phyloP scores from a whole-genome alignment of 2,329 filamentous ascomycete species.

The Sporothrix schenckii region DNA sequence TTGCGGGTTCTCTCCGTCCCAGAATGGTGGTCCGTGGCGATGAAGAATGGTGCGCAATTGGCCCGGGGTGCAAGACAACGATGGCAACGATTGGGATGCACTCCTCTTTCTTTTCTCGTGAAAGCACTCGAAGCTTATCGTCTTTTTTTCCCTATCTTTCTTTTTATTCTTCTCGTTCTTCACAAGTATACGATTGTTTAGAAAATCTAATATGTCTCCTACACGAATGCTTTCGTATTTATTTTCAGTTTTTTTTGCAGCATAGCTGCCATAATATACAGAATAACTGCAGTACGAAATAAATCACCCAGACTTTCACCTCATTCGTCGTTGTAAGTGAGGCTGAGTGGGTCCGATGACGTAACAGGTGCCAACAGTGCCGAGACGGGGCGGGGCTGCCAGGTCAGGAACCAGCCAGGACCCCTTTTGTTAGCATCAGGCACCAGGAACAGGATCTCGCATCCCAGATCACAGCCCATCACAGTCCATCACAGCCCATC shows the following conservation, averaged over 20 bases:
- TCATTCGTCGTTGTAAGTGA: conserved; percentile 22
- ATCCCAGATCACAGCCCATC: background rate
- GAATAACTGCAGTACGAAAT: too few relatives aligned
- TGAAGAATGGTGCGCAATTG: background rate
- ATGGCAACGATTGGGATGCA: too few relatives aligned
- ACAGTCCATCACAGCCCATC: background rate
- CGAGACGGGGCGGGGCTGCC: background rate
- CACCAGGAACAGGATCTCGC: conserved; percentile 6
- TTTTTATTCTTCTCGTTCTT: background rate
- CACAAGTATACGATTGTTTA: background rate
- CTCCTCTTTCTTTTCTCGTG: background rate
- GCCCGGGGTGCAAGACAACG: background rate
- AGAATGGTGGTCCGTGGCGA: too few relatives aligned
- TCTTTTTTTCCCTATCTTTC: background rate
- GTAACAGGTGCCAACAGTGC: background rate
- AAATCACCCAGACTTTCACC: too few relatives aligned
- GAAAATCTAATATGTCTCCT: background rate
- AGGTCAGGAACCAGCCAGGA: too few relatives aligned
- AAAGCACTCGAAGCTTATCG: background rate
- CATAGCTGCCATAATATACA: too few relatives aligned
- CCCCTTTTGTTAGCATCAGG: conserved; percentile 15
- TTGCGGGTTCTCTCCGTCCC: too few relatives aligned
- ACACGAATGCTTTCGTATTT: background rate
- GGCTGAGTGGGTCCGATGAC: conserved; percentile 26
- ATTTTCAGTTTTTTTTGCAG: too few relatives aligned